phyloP scores from a whole-genome alignment of 2,329 filamentous ascomycete genomes.

The Pseudohalonectria lignicola region DNA sequence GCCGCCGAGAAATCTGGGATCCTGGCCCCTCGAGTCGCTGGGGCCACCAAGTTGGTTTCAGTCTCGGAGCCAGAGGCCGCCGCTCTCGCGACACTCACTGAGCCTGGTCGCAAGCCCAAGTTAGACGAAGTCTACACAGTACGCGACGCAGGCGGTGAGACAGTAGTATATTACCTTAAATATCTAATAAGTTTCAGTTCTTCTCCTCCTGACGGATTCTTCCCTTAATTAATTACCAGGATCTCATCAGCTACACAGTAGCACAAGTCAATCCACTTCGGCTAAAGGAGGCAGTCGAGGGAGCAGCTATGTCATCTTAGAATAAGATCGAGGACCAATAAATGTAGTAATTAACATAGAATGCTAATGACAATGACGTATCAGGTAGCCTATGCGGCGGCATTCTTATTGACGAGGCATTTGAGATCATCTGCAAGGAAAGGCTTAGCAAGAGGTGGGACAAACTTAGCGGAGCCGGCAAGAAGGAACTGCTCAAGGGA shows the following conservation, averaged over 20 bases:
- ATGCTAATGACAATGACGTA: too few species aligned
- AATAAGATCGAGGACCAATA: too few species aligned
- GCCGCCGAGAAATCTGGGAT: conserved; percentile 24
- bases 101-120: conserved; percentile 8
- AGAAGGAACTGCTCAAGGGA: conserved; percentile 5
- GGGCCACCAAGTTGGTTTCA: conserved; percentile 19
- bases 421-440: conserved; percentile 15
- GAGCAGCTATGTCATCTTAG: conserved; percentile 17
- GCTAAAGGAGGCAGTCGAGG: conserved; percentile 24
- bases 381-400: conserved; percentile 27
- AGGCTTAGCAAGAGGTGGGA: conserved; percentile 10
- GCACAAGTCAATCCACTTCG: conserved; percentile 10
- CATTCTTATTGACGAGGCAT: conserved; percentile 26
- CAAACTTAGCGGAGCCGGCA: background rate
- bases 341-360: too few species aligned
- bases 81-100: conserved; percentile 21
- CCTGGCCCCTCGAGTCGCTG: conserved; percentile 12
- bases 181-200: too few species aligned
- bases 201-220: background rate
- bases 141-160: conserved; percentile 16
- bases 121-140: conserved; percentile 11
- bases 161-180: conserved; percentile 13
- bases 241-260: conserved; percentile 28
- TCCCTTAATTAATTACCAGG: conserved; percentile 12
- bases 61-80: conserved; percentile 32